These are phyloP conservation scores for Westerdykella ornata DNA, from an alignment of 2,329 filamentous ascomycete genomes.

Conservation along the genomic window DNA sequence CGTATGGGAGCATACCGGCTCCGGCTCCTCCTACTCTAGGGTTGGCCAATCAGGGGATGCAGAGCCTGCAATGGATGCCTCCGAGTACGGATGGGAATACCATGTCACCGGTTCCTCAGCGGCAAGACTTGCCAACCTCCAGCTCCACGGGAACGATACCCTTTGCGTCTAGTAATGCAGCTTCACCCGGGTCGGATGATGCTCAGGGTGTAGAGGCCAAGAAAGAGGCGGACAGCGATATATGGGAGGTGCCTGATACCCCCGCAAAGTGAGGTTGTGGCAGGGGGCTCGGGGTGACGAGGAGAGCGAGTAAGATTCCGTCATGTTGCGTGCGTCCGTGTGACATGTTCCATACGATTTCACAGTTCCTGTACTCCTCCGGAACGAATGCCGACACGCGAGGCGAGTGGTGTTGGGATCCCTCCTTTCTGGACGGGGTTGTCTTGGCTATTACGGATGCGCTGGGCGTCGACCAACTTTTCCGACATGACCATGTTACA, in stretches of 20 bases:
- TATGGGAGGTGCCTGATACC: conserved; percentile 46
- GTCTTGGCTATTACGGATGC: no score
- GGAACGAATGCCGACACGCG: no score
- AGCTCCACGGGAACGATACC: conserved; percentile 37
- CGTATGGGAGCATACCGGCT: conserved; percentile 9
- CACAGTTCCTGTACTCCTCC: no score
- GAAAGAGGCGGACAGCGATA: conserved; percentile 15
- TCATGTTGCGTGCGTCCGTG: no score
- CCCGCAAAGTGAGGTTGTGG: conserved; percentile 26
- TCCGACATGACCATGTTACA: no score
- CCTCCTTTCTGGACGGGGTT: no score
- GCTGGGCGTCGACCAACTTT: no score
- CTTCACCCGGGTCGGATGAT: conserved; percentile 11
- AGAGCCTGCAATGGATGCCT: conserved; percentile 30
- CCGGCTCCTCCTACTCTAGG: neutral
- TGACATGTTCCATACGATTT: no score
- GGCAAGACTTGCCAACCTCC: conserved; percentile 45
- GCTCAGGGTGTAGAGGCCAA: conserved; percentile 1
- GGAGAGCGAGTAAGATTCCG: no score
- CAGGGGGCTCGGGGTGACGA: no score
- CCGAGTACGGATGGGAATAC: conserved; percentile 23
- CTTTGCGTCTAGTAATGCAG: conserved; percentile 23
- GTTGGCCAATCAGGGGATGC: conserved; percentile 8
- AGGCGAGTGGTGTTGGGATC: no score
- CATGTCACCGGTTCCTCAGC: conserved; percentile 31